Evolutionary conservation across 2,329 filamentous ascomycete genomes (phyloP).

Genomic region (Colletotrichum sp.): DNA sequence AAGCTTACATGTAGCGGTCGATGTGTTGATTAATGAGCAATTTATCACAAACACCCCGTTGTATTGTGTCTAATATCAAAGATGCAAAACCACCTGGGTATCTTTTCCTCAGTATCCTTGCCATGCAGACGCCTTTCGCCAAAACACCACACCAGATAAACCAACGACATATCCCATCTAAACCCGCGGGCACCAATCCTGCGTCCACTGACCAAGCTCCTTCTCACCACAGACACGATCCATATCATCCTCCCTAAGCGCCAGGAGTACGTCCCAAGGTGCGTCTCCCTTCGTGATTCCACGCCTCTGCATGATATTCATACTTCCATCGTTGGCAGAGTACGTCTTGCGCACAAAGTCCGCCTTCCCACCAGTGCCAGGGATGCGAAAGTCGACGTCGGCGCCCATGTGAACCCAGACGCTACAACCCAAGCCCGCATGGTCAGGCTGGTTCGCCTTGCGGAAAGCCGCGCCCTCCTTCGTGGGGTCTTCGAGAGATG

Average conservation of each 20-base stretch:
- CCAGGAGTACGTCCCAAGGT: neutral
- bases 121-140: neutral
- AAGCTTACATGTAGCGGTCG: no score
- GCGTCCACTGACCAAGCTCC: neutral
- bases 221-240: neutral
- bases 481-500: neutral
- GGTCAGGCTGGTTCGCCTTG: neutral
- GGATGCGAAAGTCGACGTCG: slow-evolving; percentile 12
- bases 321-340: slow-evolving; percentile 10
- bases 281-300: slow-evolving; percentile 1
- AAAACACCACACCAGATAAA: neutral
- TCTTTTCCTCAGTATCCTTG: neutral
- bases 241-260: slow-evolving; percentile 8
- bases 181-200: neutral
- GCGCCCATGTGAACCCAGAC: slow-evolving; percentile 18
- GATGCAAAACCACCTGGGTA: neutral
- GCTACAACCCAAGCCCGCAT: neutral
- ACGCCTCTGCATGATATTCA: slow-evolving; percentile 14
- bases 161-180: neutral
- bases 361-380: neutral
- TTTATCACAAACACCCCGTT: rapidly evolving
- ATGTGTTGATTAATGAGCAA: neutral
- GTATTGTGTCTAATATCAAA: neutral
- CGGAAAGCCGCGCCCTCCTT: neutral
- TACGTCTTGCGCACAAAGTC: slow-evolving; percentile 14